Percentiles rank a stretch among this genome's conserved stretches.
Evolutionary conservation across 768 basidiomycete species (phyloP).

Genomic region (Hygrophorus pudorinus): DNA sequence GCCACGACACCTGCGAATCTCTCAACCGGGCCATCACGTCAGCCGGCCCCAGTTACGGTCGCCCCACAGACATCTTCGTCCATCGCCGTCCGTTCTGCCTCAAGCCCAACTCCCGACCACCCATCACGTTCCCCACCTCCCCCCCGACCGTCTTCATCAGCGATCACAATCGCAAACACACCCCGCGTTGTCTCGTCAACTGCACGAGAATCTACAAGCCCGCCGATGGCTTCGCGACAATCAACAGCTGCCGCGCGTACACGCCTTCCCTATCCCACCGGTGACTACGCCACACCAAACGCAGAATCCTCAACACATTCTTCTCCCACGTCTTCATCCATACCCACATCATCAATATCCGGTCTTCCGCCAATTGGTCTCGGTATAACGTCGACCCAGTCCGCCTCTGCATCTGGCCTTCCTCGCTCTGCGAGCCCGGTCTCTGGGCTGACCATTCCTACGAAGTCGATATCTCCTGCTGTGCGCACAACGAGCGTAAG

Average conservation of each 20-base stretch:
- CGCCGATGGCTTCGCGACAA: constrained; percentile 41
- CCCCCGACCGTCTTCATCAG: constrained; percentile 15
- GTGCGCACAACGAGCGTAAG: constrained; percentile 48
- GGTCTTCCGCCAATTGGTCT: constrained; percentile 10
- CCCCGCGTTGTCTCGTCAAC: constrained; percentile 30
- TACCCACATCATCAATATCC: constrained; percentile 41
- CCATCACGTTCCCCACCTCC: constrained; percentile 12
- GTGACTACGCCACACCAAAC: constrained; percentile 68
- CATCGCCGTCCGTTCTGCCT: constrained; percentile 21
- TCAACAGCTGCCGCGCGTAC: constrained; percentile 33
- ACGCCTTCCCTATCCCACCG: constrained; percentile 73
- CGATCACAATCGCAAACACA: constrained; percentile 18
- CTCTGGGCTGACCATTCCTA: constrained; percentile 16
- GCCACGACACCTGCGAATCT: constrained; percentile 42
- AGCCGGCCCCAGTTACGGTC: constrained; percentile 33
- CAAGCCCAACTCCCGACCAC: not conserved
- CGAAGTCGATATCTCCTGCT: constrained; percentile 28
- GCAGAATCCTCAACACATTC: constrained; percentile 22
- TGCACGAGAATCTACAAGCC: constrained; percentile 57
- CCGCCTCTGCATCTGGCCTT: not conserved
- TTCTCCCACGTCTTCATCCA: constrained; percentile 44
- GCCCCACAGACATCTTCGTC: constrained; percentile 40
- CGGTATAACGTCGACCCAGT: not conserved
- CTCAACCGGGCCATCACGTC: constrained; percentile 40
- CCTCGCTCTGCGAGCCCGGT: constrained; percentile 12